A percentile compares a stretch with the other conserved stretches of the same genome.
These are phyloP conservation scores for Neurospora sp. DNA, from an alignment of 495 filamentous ascomycete species.

Conservation along the genomic window DNA sequence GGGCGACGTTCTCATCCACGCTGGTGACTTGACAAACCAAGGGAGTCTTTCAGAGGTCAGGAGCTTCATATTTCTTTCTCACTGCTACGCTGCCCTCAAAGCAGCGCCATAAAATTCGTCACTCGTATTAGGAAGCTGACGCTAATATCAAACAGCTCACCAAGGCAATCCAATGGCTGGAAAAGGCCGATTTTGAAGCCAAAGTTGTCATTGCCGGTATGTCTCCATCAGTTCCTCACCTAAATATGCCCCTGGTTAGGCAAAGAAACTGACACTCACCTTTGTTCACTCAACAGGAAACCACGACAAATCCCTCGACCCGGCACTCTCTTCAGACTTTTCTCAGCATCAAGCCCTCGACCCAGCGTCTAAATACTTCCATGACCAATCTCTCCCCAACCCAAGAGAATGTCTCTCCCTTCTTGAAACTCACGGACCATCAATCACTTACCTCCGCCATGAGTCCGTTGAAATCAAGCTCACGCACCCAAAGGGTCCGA, in stretches of 20 bases:
- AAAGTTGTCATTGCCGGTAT: slow-evolving; percentile 82
- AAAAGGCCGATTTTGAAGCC: slow-evolving; percentile 60
- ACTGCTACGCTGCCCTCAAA: no score
- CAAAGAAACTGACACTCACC: not conserved
- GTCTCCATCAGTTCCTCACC: slow-evolving; percentile 10
- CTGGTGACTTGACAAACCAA: slow-evolving; percentile 77
- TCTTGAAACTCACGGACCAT: slow-evolving; percentile 36
- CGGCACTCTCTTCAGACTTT: slow-evolving; percentile 43
- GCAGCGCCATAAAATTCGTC: not conserved
- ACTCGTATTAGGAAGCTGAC: not conserved
- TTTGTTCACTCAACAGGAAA: slow-evolving; percentile 43
- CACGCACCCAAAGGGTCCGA: slow-evolving; percentile 45
- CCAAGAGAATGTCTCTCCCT: slow-evolving; percentile 45
- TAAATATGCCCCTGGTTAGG: not conserved
- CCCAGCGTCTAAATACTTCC: slow-evolving; percentile 24
- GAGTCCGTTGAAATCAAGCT: slow-evolving; percentile 48
- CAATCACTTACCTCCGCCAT: slow-evolving; percentile 58
- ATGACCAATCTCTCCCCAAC: slow-evolving; percentile 49
- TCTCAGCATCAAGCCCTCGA: not conserved
- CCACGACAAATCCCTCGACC: slow-evolving; percentile 68
- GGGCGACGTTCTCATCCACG: slow-evolving; percentile 85
- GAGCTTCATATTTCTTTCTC: no score
- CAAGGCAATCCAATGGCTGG: slow-evolving; percentile 64
- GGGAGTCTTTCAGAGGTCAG: slow-evolving; percentile 47
- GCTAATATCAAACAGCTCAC: slow-evolving; percentile 16